Evolutionary conservation across 352 stramenopile genomes (phyloP), one percentile per base, ranked within the genome.

Genomic region (Phytopythium vexans): DNA sequence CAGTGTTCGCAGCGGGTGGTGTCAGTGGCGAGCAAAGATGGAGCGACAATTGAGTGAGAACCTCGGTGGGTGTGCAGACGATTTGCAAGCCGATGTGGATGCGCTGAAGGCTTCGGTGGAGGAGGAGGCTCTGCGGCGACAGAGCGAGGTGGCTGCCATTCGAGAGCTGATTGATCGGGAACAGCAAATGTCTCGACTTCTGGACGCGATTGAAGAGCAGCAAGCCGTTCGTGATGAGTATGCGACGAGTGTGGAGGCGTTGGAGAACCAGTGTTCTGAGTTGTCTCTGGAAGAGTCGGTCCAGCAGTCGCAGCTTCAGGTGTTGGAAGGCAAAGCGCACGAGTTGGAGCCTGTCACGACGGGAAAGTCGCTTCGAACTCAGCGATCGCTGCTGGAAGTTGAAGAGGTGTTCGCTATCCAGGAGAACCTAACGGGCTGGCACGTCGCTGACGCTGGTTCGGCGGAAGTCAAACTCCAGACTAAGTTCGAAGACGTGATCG

Each of bases 161-260:
- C 64, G 72, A 48, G 78, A 88, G 54, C 64, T 86, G 36, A 85
- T 93, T 40, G 76, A 82, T 38, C 76, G 77, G 15, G 82, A 93
- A 52, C 72, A 79, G 47, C 75, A 89, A 58, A 82, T 89, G 70
- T 60, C 64, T 15, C 56, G 77, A 43, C 64, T 91, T 10, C 39
- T 93, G 42, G 82, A 93, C 58, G 82, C 74, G 8, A 88, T 89
- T 45, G 82, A 93, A 49, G 82, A 93, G 49, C 82, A 93, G 56
- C 80, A 89, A 49, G 58, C 47, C 6, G 77, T 76, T 6, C 74
- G 82, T 6, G 71, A 81, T 7, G 82, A 93, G 34, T 91, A 85
- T 41, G 67, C 68, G 7, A 60, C 64, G 40, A 70, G 74, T 0
- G 81, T 93, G 8, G 64, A 84, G 38, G 42, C 59, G 41, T 56